A percentile compares a stretch with the other conserved stretches of the same genome.
Evolutionary conservation across 805 yeast genomes (phyloP).

Genomic region (Yarrowia yakushimensis): DNA sequence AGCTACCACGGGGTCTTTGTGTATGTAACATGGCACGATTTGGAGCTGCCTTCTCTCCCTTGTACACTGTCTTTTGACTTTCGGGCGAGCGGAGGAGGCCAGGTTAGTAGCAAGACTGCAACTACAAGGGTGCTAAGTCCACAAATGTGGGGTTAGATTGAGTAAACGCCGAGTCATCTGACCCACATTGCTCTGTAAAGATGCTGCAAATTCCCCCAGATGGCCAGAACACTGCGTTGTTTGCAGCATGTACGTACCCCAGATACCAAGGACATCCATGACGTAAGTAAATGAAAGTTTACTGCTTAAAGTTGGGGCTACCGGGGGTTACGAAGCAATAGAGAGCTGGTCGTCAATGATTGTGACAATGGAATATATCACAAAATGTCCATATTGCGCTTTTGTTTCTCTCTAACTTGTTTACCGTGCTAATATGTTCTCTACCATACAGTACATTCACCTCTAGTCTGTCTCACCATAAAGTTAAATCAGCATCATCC

Average conservation of each 20-base stretch:
- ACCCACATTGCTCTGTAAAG: too few relatives aligned
- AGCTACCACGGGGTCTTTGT: background rate
- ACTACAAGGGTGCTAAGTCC: too few relatives aligned
- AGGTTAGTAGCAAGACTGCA: background rate
- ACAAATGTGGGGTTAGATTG: too few relatives aligned
- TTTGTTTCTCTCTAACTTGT: too few relatives aligned
- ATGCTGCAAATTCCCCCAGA: background rate
- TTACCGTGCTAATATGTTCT: background rate
- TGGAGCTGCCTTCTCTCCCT: background rate
- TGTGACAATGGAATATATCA: background rate
- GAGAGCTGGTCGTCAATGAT: background rate
- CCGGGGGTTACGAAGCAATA: background rate
- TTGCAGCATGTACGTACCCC: background rate
- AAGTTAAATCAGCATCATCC: background rate
- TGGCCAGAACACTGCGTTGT: background rate
- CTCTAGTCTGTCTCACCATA: background rate
- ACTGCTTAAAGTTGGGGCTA: background rate
- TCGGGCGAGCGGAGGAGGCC: background rate
- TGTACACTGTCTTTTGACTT: background rate
- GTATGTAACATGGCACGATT: background rate
- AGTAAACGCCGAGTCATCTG: too few relatives aligned
- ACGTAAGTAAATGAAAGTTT: slow-evolving; percentile 15
- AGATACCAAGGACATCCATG: slow-evolving; percentile 7
- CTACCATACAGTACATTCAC: too few relatives aligned
- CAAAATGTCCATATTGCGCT: too few relatives aligned